A percentile compares a stretch with the other conserved stretches of the same genome.
Conservation (phyloP, 129 eudicot species). For the Artemisia annua region DNA sequence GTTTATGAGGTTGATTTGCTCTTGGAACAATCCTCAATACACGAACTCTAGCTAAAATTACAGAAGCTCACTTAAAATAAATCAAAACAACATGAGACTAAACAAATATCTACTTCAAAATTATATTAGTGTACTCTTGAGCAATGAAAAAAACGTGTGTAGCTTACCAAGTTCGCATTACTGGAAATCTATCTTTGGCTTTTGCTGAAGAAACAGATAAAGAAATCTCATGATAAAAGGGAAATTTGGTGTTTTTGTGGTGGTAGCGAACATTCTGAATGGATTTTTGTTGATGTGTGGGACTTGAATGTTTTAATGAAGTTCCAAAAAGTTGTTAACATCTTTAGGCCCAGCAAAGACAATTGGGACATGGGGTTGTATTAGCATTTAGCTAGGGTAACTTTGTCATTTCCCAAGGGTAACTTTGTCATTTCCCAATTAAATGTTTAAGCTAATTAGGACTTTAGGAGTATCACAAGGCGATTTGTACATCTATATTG, state of each 20-base stretch:
- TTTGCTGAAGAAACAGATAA: not conserved
- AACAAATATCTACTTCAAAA: conserved; percentile 1
- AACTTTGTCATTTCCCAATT: too few relatives aligned
- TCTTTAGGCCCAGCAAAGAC: too few relatives aligned
- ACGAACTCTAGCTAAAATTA: not conserved
- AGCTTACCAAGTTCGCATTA: conserved; percentile 16
- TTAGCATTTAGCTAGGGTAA: too few relatives aligned
- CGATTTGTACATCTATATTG: too few relatives aligned
- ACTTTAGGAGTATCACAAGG: too few relatives aligned
- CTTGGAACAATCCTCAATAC: conserved; percentile 3
- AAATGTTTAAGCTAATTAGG: too few relatives aligned
- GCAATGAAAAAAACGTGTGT: not conserved
- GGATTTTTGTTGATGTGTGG: conserved; percentile 1
- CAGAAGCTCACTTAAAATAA: conserved; percentile 20
- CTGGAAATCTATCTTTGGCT: not conserved
- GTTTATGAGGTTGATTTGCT: conserved; percentile 2
- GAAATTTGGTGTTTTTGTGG: not conserved
- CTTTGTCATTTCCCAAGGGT: too few relatives aligned
- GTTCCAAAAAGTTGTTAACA: too few relatives aligned
- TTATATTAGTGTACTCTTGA: not conserved
- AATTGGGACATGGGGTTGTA: too few relatives aligned
- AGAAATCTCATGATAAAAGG: conserved; percentile 1
- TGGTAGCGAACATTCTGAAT: not conserved
- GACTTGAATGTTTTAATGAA: too few relatives aligned
- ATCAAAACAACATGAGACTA: not conserved